A percentile compares a stretch with the other conserved stretches of the same genome.
Evolutionary conservation across 257 asterid species (phyloP).

Genomic region (Euphrasia confusa): DNA sequence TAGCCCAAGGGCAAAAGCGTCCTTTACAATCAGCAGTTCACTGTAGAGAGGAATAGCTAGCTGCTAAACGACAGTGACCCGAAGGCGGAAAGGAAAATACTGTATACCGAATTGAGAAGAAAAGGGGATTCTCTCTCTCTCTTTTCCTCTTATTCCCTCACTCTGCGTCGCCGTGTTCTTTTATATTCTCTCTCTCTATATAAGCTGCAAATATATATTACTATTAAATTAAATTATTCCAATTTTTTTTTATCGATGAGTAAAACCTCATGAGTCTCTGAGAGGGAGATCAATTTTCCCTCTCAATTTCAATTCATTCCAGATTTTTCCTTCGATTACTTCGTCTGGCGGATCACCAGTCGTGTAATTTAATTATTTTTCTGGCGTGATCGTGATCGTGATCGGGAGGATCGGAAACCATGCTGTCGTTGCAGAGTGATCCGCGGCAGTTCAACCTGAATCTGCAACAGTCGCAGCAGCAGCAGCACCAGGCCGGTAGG

Average conservation of each 20-base stretch:
- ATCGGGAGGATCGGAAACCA: slow-evolving; percentile 33
- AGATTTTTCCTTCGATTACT: background rate
- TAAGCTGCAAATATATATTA: slow-evolving; percentile 1
- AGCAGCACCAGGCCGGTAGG: slow-evolving; percentile 48
- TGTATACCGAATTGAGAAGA: background rate
- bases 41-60: background rate
- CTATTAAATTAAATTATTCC: background rate
- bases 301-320: slow-evolving; percentile 9
- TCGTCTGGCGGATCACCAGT: background rate
- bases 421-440: slow-evolving; percentile 94
- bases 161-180: background rate
- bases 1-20: background rate
- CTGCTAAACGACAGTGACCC: background rate
- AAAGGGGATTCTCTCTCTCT: background rate
- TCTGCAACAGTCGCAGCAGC: slow-evolving; percentile 48
- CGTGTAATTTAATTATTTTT: background rate
- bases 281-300: slow-evolving; percentile 19
- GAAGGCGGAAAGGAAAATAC: background rate
- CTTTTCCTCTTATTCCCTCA: background rate
- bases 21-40: background rate
- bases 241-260: slow-evolving; percentile 7
- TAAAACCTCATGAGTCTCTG: slow-evolving; percentile 16
- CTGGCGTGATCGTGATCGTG: slow-evolving; percentile 29
- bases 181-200: slow-evolving; percentile 10
- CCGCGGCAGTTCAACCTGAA: slow-evolving; percentile 60